A percentile compares a stretch with the other conserved stretches of the same genome.
Evolutionary conservation across 306 rosid genomes (phyloP).

Genomic region (Macrotyloma uniflorum): DNA sequence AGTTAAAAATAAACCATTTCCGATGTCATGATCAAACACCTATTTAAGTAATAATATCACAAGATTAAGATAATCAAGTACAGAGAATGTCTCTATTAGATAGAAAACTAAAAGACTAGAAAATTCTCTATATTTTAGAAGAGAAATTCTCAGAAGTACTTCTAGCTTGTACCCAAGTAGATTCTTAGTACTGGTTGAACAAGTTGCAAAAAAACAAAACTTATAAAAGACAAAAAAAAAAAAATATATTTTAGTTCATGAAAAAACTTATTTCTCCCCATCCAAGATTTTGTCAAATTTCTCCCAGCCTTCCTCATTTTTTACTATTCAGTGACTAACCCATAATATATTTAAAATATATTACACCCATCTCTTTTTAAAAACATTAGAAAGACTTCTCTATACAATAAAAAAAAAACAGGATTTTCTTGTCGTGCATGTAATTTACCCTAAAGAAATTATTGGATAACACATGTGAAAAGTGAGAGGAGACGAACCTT

Average conservation of each 20-base stretch:
- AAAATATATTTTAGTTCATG: neutral
- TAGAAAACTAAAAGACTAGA: too few species aligned
- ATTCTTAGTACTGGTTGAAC: neutral
- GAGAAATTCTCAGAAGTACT: too few species aligned
- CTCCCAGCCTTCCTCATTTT: neutral
- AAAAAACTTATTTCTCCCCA: too few species aligned
- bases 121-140: too few species aligned
- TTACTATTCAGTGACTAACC: too few species aligned
- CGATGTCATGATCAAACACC: neutral
- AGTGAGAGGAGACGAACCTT: constrained; percentile 43
- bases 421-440: too few species aligned
- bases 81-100: too few species aligned
- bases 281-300: neutral
- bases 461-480: neutral
- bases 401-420: too few species aligned
- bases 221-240: too few species aligned
- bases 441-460: too few species aligned
- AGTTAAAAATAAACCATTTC: neutral
- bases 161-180: too few species aligned
- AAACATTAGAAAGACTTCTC: neutral
- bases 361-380: neutral
- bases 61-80: neutral
- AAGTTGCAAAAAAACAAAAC: neutral
- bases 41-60: neutral
- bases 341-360: too few species aligned